A percentile compares a stretch with the other conserved stretches of the same genome.
These are phyloP conservation scores for Rhizopus stolonifer DNA, from an alignment of 371 early-diverging fungal species.

Conservation along the genomic window DNA sequence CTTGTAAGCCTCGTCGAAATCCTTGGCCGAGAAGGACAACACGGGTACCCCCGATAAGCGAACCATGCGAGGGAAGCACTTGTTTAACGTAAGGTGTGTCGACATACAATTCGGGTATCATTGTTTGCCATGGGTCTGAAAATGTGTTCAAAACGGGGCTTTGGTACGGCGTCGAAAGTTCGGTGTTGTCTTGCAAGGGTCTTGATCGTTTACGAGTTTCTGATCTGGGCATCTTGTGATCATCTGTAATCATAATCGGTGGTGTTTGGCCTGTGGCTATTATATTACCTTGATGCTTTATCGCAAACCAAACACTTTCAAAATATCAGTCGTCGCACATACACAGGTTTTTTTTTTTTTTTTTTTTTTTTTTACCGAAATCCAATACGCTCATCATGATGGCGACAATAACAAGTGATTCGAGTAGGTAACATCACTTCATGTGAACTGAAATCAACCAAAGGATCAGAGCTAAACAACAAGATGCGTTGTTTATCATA, in stretches of 20 bases:
- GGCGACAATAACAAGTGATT: conserved; percentile 94
- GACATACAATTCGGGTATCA: too few species aligned
- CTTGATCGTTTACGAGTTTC: conserved; percentile 10
- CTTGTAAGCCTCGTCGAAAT: conserved; percentile 54
- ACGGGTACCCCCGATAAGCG: conserved; percentile 71
- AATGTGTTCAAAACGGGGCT: too few species aligned
- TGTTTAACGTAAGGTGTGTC: not conserved
- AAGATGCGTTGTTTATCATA: conserved; percentile 55
- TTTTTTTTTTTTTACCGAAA: conserved; percentile 54
- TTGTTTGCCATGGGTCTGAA: not conserved
- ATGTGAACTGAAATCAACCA: conserved; percentile 81
- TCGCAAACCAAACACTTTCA: conserved; percentile 64
- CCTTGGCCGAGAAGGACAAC: conserved; percentile 72
- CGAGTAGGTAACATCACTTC: conserved; percentile 85
- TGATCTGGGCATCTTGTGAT: conserved; percentile 78
- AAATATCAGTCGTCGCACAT: not conserved
- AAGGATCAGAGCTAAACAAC: conserved; percentile 80
- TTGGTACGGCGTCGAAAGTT: too few species aligned
- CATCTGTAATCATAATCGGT: conserved; percentile 93
- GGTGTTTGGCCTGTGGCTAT: conserved; percentile 82
- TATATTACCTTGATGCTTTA: conserved; percentile 58
- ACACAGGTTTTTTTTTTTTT: not conserved
- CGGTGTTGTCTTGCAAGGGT: not conserved
- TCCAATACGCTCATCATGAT: conserved; percentile 87
- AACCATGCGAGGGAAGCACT: conserved; percentile 59